A percentile compares a stretch with the other conserved stretches of the same genome.
Conservation (phyloP, 2,329 filamentous ascomycete species). For the Talaromyces sp. region DNA sequence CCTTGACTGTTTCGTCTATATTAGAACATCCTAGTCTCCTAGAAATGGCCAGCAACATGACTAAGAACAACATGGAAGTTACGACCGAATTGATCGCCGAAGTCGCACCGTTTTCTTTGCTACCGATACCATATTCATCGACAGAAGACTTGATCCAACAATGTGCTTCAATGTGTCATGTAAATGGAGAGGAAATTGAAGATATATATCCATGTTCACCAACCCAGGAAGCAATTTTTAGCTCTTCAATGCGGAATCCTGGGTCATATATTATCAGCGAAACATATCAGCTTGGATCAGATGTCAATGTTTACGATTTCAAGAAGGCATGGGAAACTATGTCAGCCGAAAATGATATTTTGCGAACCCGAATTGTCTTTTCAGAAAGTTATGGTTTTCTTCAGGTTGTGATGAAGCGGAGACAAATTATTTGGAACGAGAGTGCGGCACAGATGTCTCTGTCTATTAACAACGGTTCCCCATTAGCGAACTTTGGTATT, state of each 20-base stretch:
- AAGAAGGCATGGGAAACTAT: background rate
- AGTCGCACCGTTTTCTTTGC: background rate
- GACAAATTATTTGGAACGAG: conserved; percentile 14
- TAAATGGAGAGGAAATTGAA: background rate
- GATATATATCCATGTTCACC: background rate
- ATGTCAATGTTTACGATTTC: conserved; percentile 21
- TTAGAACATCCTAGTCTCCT: background rate
- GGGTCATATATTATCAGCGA: conserved; percentile 34
- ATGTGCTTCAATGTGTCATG: background rate
- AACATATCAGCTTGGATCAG: conserved; percentile 19
- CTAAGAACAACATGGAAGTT: too few relatives aligned
- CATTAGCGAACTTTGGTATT: conserved; percentile 26
- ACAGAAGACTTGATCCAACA: background rate
- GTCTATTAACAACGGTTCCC: conserved; percentile 16
- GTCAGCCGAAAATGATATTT: conserved; percentile 24
- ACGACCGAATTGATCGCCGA: too few relatives aligned
- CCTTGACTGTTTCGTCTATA: background rate
- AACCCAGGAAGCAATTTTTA: conserved; percentile 8
- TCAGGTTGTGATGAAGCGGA: conserved; percentile 22
- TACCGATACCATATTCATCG: background rate
- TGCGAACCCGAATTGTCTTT: conserved; percentile 35
- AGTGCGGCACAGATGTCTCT: conserved; percentile 14
- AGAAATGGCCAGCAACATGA: background rate
- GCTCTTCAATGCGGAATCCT: conserved; percentile 27
- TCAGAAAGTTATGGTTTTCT: conserved; percentile 17